These are phyloP conservation scores for Phytophthora meadii DNA, from an alignment of 352 stramenopile species.

Conservation along the genomic window DNA sequence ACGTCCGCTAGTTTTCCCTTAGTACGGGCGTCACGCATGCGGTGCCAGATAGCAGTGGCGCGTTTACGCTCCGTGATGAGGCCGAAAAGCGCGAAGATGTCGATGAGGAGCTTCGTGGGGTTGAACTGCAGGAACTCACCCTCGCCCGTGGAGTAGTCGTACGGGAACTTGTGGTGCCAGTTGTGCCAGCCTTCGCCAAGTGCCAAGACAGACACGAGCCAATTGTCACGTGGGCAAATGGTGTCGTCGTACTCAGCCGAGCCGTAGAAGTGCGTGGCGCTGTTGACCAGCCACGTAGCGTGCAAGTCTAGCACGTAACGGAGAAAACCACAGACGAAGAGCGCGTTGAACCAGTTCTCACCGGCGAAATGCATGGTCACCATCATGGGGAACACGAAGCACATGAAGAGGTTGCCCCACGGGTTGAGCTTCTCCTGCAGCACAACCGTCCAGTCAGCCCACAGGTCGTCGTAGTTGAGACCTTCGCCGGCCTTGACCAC, in stretches of 20 bases:
- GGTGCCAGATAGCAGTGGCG: conserved; percentile 92
- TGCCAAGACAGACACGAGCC: conserved; percentile 94
- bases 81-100: conserved; percentile 90
- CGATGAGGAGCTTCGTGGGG: conserved; percentile 97
- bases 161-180: conserved; percentile 99
- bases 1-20: conserved; percentile 42
- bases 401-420: conserved; percentile 98
- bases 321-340: conserved; percentile 95
- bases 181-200: conserved; percentile 99
- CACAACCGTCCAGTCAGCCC: conserved; percentile 93
- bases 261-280: conserved; percentile 96
- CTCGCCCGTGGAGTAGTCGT: conserved; percentile 99
- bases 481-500: conserved; percentile 89
- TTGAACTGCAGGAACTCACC: conserved; percentile 97
- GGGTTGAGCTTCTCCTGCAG: conserved; percentile 97
- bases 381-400: conserved; percentile 95
- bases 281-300: conserved; percentile 98
- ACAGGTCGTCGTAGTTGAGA: conserved; percentile 96
- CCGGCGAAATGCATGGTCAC: conserved; percentile 87
- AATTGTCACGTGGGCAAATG: conserved; percentile 96
- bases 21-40: conserved; percentile 70
- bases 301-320: conserved; percentile 95
- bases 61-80: conserved; percentile 95
- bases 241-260: conserved; percentile 96
- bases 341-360: conserved; percentile 94